Base-by-base conservation (phyloP, 768 basidiomycete genomes). In the Fistulinella prunicolor region DNA sequence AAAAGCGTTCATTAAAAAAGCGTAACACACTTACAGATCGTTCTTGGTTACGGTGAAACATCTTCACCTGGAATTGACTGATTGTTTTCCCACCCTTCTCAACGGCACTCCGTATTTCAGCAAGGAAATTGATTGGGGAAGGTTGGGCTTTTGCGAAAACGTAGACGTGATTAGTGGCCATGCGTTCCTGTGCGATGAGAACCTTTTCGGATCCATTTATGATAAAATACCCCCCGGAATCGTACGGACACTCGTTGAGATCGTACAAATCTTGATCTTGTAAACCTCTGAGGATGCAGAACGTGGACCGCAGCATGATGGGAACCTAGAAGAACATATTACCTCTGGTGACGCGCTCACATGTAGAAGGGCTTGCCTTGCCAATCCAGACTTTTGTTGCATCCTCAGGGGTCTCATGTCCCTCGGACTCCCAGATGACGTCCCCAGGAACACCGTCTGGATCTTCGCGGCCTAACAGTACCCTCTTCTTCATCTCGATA, bases 161-260 rank as follows among this genome's bases (percentile, higher is more conserved):
- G 69, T 98, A 99, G 56, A 99, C 96, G 62, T 96, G 94, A 72
- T 99, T 99, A 20, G 93, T 94, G 9, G 96, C 95, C 94, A 98
- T 98, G 44, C 96, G 85, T 67, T 99, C 96, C 68, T 99, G 96
- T 2, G 96, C 96, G 67, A 99, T 99, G 52, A 99, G 77, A n/a
- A 99, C 96, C 69, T 99, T 99, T 67, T 99, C 96, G 3, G 96
- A 98, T 12, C 96, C 96, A 58, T 97, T 98, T 73, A 99, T 97
- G 64, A 99, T 92, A 68, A 99, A 99, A 67, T 99, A 99, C 41
- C 96, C 96, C 67, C 96, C 96, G 32, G 94, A 93, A 69, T 99
- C 96, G 62, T 94, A 95, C 6, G 95, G 95, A 65, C 96, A 99
- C 71, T 99, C 96, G 63, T 96, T 97, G 57, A 98, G 72, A 60